Conservation (phyloP, 352 stramenopile species). For the Phytopythium aichiense region DNA sequence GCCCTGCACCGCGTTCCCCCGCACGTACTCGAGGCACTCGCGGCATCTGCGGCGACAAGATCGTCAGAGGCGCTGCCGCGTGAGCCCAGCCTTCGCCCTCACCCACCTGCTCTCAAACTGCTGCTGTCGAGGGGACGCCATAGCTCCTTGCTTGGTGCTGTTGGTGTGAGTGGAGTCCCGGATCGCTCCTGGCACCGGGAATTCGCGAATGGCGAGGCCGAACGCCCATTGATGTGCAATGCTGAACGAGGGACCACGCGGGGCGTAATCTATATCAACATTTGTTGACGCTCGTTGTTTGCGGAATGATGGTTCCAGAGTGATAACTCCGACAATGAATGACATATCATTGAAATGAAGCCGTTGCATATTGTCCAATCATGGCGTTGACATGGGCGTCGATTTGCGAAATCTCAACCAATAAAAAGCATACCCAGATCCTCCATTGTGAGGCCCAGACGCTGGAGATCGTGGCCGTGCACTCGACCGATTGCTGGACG, state of each 20-base stretch:
- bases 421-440: no score
- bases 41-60: conserved; percentile 11
- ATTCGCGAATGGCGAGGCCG: not conserved
- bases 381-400: no score
- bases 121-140: conserved; percentile 17
- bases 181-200: not conserved
- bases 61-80: not conserved
- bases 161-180: not conserved
- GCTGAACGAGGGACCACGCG: not conserved
- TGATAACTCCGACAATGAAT: not conserved
- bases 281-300: not conserved
- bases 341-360: not conserved
- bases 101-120: not conserved
- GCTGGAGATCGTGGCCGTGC: no score
- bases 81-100: no score
- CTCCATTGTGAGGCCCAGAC: no score
- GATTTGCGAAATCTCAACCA: no score
- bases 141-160: conserved; percentile 10
- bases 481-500: no score
- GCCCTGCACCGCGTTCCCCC: conserved; percentile 14
- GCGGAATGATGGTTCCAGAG: not conserved
- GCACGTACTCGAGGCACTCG: conserved; percentile 26
- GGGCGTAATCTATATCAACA: not conserved
- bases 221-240: not conserved
- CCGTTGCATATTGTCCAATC: not conserved